phyloP scores from a whole-genome alignment of 1,284 basidiomycete species.

The Sporisorium reilianum region DNA sequence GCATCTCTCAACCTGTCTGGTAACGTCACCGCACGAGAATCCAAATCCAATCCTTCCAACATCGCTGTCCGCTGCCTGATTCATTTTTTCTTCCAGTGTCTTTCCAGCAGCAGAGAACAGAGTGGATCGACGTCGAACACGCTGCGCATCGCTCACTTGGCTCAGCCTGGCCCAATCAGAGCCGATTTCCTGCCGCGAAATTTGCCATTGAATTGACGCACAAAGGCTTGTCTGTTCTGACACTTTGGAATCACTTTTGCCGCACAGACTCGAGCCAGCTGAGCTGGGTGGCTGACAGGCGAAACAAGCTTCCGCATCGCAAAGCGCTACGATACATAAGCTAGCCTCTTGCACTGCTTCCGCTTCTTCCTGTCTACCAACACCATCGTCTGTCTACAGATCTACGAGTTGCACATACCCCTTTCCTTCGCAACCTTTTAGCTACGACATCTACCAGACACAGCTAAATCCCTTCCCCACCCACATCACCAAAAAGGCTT shows the following conservation, averaged over 20 bases:
- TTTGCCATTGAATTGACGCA: slow-evolving; percentile 29
- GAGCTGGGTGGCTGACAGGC: slow-evolving; percentile 19
- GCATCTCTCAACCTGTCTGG: slow-evolving; percentile 2
- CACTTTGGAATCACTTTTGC: slow-evolving; percentile 13
- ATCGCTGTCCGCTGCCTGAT: neutral
- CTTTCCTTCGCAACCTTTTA: slow-evolving; percentile 19
- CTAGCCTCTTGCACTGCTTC: slow-evolving; percentile 2
- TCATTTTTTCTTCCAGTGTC: neutral
- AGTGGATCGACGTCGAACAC: slow-evolving; percentile 37
- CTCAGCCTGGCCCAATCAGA: slow-evolving; percentile 4
- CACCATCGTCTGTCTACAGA: slow-evolving; percentile 21
- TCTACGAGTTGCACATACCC: slow-evolving; percentile 49
- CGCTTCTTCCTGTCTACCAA: slow-evolving; percentile 9
- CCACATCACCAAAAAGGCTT: slow-evolving; percentile 14
- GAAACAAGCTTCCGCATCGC: neutral
- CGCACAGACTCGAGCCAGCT: neutral
- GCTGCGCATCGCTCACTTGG: neutral
- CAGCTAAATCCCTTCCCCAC: slow-evolving; percentile 15
- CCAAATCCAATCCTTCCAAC: neutral
- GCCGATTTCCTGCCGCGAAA: neutral
- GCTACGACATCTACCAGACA: slow-evolving; percentile 30
- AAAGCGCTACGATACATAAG: slow-evolving; percentile 34
- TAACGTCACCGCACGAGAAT: slow-evolving; percentile 29
- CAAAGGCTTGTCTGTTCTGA: slow-evolving; percentile 2
- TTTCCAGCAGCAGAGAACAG: slow-evolving; percentile 20